phyloP scores from a whole-genome alignment of 306 rosid genomes.

The Castanea crenata region DNA sequence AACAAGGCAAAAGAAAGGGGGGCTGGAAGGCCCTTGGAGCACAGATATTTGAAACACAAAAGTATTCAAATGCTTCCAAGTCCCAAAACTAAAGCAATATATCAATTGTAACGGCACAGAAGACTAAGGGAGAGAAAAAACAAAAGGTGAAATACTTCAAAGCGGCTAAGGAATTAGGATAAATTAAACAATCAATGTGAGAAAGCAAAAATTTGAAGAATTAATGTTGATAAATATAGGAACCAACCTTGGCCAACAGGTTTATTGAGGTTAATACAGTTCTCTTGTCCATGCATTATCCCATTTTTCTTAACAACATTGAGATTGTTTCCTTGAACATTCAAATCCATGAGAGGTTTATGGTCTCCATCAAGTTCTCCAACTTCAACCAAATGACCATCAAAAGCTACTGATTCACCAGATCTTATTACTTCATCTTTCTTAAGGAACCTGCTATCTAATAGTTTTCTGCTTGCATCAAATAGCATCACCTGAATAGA shows the following conservation, averaged over 20 bases:
- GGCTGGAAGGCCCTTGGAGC: background rate
- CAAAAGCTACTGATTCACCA: slow-evolving; percentile 59
- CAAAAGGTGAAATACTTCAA: background rate
- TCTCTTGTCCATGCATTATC: slow-evolving; percentile 33
- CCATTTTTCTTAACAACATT: slow-evolving; percentile 22
- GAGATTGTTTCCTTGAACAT: slow-evolving; percentile 27
- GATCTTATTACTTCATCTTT: slow-evolving; percentile 58
- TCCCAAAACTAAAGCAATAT: background rate
- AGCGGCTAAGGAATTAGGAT: background rate
- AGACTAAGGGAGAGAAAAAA: background rate
- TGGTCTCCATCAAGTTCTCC: slow-evolving; percentile 53
- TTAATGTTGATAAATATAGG: background rate
- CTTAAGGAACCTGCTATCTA: slow-evolving; percentile 67
- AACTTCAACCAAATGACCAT: slow-evolving; percentile 67
- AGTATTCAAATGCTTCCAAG: background rate
- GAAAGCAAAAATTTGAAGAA: background rate
- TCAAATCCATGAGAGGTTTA: slow-evolving; percentile 31
- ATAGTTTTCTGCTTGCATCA: slow-evolving; percentile 55
- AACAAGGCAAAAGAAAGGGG: background rate
- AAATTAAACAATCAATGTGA: background rate
- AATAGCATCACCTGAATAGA: slow-evolving; percentile 58
- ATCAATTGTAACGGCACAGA: background rate
- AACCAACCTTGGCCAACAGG: slow-evolving; percentile 45
- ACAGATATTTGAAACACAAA: background rate
- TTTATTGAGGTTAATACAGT: slow-evolving; percentile 24